Base-by-base conservation (phyloP, 371 early-diverging fungal species). In the Mucor saturninus region DNA sequence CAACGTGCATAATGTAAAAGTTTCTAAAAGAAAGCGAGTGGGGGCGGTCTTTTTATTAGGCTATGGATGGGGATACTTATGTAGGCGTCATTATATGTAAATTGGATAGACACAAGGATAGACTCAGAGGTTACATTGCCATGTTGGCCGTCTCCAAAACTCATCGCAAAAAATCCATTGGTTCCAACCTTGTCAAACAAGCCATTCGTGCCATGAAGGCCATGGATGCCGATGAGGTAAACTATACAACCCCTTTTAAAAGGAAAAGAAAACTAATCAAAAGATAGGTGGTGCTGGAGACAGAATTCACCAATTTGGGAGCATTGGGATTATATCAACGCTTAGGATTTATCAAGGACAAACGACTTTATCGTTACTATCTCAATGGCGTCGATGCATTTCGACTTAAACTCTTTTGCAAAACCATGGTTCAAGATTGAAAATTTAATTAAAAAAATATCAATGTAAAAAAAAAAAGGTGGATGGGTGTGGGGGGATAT, bases 371-470 rank as follows among this genome's bases (percentile, higher is more conserved):
- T 69, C 78, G 95, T 39, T 98, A 98, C 69, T 98, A 98, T 72
- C 75, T 98, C 49, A 94, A 93, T 58, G 98, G 98, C 0, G 87
- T 89, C 5, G 98, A 97, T 72, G 98, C 98, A 0, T 96, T 89
- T 73, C 76, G 98, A 53, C 73, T 94, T 9, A 94, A 94, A 69
- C 70, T 94, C 21, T 92, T 87, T 71, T 85, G 85, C 56, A 83
- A 81, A 55, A 77, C 78, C 14, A 82, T 82, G 80, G 70, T 75
- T 2, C 54, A 64, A 60, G 49, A 46, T 21, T 15, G 11, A 35
- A n/a, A 38, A 49, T 28, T 46, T 32, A 11, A 32, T 21, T 15
- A 7, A 32, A 57, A 35, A 7, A 11, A 14, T 49, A 30, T 50
- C 14, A 13, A 30, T 29, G 30, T 46, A 46, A 46, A 50, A 28